These are phyloP conservation scores for Aspergillus olivimuriae DNA, from an alignment of 495 filamentous ascomycete genomes.

Conservation along the genomic window DNA sequence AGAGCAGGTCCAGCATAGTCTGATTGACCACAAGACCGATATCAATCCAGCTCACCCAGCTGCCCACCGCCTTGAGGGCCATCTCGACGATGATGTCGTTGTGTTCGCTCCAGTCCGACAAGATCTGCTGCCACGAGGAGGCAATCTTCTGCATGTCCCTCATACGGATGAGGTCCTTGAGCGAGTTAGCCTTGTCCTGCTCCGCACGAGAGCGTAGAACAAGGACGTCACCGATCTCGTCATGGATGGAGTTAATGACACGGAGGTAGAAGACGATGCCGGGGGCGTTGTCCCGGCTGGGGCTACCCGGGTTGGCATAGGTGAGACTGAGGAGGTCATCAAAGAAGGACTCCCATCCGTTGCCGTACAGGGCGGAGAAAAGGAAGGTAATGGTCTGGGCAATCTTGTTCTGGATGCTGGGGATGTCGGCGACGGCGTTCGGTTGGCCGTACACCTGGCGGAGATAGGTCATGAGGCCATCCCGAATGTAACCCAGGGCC, in stretches of 20 bases:
- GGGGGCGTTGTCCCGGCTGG: constrained; percentile 56
- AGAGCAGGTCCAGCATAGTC: constrained; percentile 72
- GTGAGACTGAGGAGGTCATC: constrained; percentile 77
- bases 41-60: constrained; percentile 98
- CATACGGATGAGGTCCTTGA: constrained; percentile 83
- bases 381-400: constrained; percentile 91
- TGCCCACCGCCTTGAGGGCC: constrained; percentile 79
- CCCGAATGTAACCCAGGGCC: constrained; percentile 62
- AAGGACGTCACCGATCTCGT: constrained; percentile 92
- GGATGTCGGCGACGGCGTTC: constrained; percentile 52
- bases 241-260: constrained; percentile 80
- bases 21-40: constrained; percentile 89
- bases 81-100: constrained; percentile 74
- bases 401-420: constrained; percentile 90
- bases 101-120: constrained; percentile 69
- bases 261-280: constrained; percentile 86
- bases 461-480: constrained; percentile 72
- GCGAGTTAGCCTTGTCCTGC: constrained; percentile 66
- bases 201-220: constrained; percentile 69
- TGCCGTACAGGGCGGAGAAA: constrained; percentile 76
- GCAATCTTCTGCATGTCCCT: constrained; percentile 83
- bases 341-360: constrained; percentile 80
- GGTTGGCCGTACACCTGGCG: constrained; percentile 60
- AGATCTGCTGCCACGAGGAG: constrained; percentile 82
- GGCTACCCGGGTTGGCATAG: constrained; percentile 37